Base-by-base conservation (phyloP, 441 rosid species). In the Gossypium davidsonii region DNA sequence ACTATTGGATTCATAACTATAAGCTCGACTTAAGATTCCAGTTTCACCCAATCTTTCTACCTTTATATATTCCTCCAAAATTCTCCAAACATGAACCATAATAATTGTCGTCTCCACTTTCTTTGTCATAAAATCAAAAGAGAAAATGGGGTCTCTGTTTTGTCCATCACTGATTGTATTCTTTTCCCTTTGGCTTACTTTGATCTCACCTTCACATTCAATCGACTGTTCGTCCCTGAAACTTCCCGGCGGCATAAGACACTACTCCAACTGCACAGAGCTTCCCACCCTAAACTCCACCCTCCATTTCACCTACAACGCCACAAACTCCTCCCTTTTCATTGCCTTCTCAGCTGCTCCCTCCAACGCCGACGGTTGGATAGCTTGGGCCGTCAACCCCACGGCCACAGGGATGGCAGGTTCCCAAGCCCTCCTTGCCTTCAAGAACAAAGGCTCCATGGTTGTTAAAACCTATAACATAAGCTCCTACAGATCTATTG, bases 321-420 rank as follows among this genome's bases (percentile, higher is more conserved):
- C 87, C 49, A 1, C 88, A 10, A 89, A 91, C 60, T 85, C 97
- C n/a, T 85, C 99, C 28, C 97, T 91, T 76, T 76, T 86, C 39
- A 65, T 92, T 39, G 97, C 97, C 48, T 94, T 88, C 90, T n/a
- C 85, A 49, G 89, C 93, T 2, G 15, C 87, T 37, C 90, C 85
- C 0, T 7, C 87, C 15, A 26, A 34, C 0, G 0, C 90, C 69
- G 61, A 55, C 63, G 94, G 98, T 15, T 92, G 96, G 97, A 61
- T 82, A 64, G 82, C 89, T 11, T 94, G 98, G 97, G 97, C 85
- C 14, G 77, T 94, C 57, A 94, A 92, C 66, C 98, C 92, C 0
- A 82, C 78, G 11, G 81, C 37, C 17, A 49, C 71, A 6, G 84
- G 80, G 15, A 94, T 92, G 99, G 1, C 0, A 0, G 99, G 98